Conservation (phyloP, 495 filamentous ascomycete genomes). For the Xylaria flabelliformis region DNA sequence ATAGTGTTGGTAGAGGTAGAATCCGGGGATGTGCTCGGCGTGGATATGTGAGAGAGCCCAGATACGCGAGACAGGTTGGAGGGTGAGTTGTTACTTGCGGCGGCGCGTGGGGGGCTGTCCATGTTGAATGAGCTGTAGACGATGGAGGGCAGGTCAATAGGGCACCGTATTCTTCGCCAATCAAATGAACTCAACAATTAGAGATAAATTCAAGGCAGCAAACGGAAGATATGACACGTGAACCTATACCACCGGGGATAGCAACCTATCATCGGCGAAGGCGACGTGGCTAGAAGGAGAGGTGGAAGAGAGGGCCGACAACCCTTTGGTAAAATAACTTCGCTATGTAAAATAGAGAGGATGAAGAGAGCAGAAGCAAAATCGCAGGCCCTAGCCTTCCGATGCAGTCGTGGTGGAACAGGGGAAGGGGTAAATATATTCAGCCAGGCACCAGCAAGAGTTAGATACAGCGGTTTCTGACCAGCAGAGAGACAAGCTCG, state of each 20-base stretch:
- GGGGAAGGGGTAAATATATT: constrained; percentile 12
- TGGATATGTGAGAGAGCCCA: constrained; percentile 33
- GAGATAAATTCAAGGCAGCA: constrained; percentile 30
- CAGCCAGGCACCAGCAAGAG: constrained; percentile 8
- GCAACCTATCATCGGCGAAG: background rate
- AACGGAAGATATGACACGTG: constrained; percentile 29
- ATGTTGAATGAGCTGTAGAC: constrained; percentile 32
- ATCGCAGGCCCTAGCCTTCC: background rate
- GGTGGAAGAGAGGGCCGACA: background rate
- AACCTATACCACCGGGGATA: constrained; percentile 1
- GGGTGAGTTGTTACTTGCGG: constrained; percentile 29
- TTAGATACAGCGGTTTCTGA: background rate
- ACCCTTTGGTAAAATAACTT: background rate
- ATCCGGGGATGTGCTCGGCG: constrained; percentile 33
- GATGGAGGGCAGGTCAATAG: constrained; percentile 23
- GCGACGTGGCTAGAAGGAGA: background rate
- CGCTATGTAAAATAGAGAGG: background rate
- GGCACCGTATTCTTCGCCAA: constrained; percentile 20
- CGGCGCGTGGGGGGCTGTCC: constrained; percentile 27
- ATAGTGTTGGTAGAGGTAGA: constrained; percentile 9
- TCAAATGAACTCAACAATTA: constrained; percentile 29
- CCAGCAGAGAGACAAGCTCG: constrained; percentile 8
- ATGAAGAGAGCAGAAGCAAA: background rate
- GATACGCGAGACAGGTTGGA: constrained; percentile 36
- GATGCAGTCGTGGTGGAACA: background rate